Evolutionary conservation across 306 rosid genomes (phyloP).

Genomic region (Inga laurina): DNA sequence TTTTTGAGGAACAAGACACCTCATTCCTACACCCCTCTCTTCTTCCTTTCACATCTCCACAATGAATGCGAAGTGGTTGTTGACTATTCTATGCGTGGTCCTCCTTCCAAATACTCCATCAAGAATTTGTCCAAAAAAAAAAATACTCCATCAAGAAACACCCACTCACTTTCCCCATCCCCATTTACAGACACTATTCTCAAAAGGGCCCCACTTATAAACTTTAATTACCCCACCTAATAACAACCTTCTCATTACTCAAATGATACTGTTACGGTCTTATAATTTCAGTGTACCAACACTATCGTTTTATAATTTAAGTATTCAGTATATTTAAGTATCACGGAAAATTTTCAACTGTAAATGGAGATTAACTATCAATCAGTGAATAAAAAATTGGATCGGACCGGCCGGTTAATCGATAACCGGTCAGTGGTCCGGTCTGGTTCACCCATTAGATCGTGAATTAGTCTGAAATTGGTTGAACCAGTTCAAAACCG

Average conservation of each 20-base stretch:
- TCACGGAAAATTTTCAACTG: no score
- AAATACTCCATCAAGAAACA: neutral
- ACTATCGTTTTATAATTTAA: no score
- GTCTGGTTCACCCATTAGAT: no score
- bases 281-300: neutral
- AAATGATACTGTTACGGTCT: neutral
- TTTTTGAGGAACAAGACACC: neutral
- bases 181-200: neutral
- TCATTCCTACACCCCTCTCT: no score
- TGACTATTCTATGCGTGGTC: neutral
- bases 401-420: rapidly evolving
- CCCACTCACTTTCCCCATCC: neutral
- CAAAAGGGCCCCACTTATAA: neutral
- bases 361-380: no score
- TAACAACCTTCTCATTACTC: no score
- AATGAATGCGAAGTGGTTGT: neutral
- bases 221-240: neutral
- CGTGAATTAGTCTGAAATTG: no score
- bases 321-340: neutral
- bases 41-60: no score
- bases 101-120: neutral
- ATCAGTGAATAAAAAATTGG: no score
- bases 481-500: no score
- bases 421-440: rapidly evolving
- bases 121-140: no score